Evolutionary conservation across 352 stramenopile species (phyloP), one percentile per base, ranked within the genome.

Genomic region (Aphanomyces euteiches): DNA sequence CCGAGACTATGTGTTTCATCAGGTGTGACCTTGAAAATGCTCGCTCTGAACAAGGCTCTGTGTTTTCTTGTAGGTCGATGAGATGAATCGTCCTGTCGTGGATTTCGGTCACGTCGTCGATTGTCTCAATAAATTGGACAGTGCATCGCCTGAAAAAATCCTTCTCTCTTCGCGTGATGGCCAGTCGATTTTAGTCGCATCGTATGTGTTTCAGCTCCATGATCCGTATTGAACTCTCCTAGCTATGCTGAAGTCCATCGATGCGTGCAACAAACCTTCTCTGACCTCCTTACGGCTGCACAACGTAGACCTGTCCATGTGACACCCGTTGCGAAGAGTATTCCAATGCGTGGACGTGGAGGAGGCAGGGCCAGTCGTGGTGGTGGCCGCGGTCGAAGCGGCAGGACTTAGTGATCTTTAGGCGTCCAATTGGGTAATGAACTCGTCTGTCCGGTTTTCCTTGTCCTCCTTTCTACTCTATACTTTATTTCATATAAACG

Each of bases 1-100:
- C 77, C 79, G 90, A 63, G 90, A 97, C 80, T 97, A 88, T 74
- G 81, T 96, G 4, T 96, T 96, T 74, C 89, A 96, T 73, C 88
- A 97, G 82, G 85, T 87, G 19, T 15, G 13, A 10, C 19, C 10
- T 36, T 38, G n/a, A 36, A 7, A 10, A 21, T 34, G 13, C 13
- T 7, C 36, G 21, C 4, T 8, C 17, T 19, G 8, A 8, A n/a
- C n/a, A 65, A 28, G 41, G 15, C n/a, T 1, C 12, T 37, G 34
- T 59, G 50, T 53, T 19, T n/a, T 53, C 36, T 8, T n/a, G 5
- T 63, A 70, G 64, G 64, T 70, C 34, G 89, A 96, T 75, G 84
- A 81, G 28, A 57, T 77, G 61, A 88, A 89, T 28, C 78, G 82
- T 66, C 85, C 90, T n/a, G 79, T 95, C 6, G 81, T 97, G 78